Conservation (phyloP, 768 basidiomycete genomes). For the Austroboletus eburneus region DNA sequence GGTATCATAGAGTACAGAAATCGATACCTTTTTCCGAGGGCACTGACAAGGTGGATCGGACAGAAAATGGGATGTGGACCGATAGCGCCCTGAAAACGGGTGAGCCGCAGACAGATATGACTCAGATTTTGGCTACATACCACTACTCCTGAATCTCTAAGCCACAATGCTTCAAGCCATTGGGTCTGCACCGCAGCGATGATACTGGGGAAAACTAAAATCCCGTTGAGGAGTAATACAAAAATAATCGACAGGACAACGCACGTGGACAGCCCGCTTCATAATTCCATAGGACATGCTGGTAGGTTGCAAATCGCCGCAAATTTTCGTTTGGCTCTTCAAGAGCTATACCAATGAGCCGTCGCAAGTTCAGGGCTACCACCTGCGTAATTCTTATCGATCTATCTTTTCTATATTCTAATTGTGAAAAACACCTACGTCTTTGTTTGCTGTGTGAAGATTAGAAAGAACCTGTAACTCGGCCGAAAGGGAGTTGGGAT, state of each 20-base stretch:
- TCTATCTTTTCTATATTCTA: neutral
- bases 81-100: slow-evolving; percentile 15
- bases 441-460: slow-evolving; percentile 7
- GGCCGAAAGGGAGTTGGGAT: slow-evolving; percentile 22
- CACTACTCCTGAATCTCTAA: slow-evolving; percentile 2
- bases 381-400: slow-evolving; percentile 10
- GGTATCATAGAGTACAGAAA: neutral
- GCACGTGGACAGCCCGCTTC: slow-evolving; percentile 39
- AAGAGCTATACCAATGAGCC: slow-evolving; percentile 39
- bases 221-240: neutral
- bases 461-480: slow-evolving; percentile 23
- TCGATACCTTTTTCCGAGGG: slow-evolving; percentile 40
- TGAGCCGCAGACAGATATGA: neutral
- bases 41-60: slow-evolving; percentile 38
- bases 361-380: slow-evolving; percentile 22
- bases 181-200: slow-evolving; percentile 37
- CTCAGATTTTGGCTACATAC: slow-evolving; percentile 7
- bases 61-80: slow-evolving; percentile 43
- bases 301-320: slow-evolving; percentile 46
- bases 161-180: slow-evolving; percentile 55
- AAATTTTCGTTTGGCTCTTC: slow-evolving; percentile 35
- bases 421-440: slow-evolving; percentile 11
- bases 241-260: slow-evolving; percentile 4
- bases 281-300: slow-evolving; percentile 53
- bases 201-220: slow-evolving; percentile 31